Conservation (phyloP, 2,329 filamentous ascomycete species). For the Aaosphaeria pasadenensis region DNA sequence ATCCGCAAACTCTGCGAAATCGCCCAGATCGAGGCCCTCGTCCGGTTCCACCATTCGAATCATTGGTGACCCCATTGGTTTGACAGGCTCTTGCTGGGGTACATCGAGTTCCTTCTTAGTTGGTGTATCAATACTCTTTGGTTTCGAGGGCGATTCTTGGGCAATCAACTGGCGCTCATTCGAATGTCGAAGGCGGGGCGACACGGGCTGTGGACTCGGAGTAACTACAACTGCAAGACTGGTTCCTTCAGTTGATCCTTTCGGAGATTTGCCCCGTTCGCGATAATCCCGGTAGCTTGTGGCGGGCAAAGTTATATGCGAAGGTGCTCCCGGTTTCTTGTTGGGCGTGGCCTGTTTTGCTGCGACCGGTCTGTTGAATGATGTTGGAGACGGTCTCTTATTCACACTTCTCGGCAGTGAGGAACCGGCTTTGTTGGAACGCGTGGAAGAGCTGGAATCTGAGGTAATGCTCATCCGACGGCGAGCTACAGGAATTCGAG, state of each 20-base stretch:
- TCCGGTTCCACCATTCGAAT: not conserved
- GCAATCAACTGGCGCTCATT: conserved; percentile 27
- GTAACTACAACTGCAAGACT: conserved; percentile 29
- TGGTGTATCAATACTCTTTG: conserved; percentile 14
- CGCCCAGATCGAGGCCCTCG: not conserved
- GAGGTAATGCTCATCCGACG: conserved; percentile 32
- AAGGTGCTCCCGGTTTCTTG: conserved; percentile 7
- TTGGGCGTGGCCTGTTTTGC: not conserved
- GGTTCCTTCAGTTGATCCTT: conserved; percentile 15
- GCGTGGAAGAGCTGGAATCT: conserved; percentile 34
- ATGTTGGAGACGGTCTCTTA: conserved; percentile 25
- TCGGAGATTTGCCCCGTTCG: conserved; percentile 29
- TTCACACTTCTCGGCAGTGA: conserved; percentile 9
- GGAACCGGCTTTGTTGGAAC: conserved; percentile 26
- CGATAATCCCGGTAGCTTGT: conserved; percentile 30
- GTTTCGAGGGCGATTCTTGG: conserved; percentile 19
- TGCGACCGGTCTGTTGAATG: conserved; percentile 1
- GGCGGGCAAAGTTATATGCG: conserved; percentile 21
- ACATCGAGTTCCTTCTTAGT: no score
- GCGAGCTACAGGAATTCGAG: conserved; percentile 30
- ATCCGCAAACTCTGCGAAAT: not conserved
- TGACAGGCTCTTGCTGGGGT: no score
- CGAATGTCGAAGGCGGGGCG: conserved; percentile 33
- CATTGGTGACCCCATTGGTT: no score
- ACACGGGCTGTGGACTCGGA: conserved; percentile 22